Base-by-base conservation (phyloP, 2,329 filamentous ascomycete species). In the Alternaria triticina region DNA sequence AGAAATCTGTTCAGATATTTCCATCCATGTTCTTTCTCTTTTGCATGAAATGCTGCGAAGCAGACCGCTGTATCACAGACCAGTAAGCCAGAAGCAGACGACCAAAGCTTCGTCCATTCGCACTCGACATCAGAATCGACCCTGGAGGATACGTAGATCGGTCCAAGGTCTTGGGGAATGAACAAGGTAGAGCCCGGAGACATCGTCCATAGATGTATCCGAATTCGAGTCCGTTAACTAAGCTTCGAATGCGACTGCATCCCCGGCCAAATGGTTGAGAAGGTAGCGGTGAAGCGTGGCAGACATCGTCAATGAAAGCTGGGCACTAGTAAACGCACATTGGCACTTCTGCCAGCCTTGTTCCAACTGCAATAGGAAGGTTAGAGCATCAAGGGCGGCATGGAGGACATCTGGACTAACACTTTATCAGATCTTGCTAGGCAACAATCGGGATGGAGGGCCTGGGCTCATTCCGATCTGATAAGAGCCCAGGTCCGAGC, bases 371-470 rank as follows among this genome's bases (percentile, higher is more conserved):
- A 50, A 50, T 15, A 50, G 47, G 25, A 50, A 30, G 47, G 47
- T 50, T 11, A 30, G 17, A 30, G 47, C 28, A 17, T 50, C 17
- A 50, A 4, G n/a, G 17, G 27, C 47, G 25, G 11, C 15, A 49
- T 28, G 46, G n/a, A 20, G n/a, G 46, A n/a, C n/a, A n/a, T n/a
- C n/a, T n/a, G n/a, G n/a, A 23, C 46, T 40, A n/a, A 10, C 36
- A 40, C 9, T n/a, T 28, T 49, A 49, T 49, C 46, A 49, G 46
- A 49, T 49, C 46, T 25, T 49, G 46, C 46, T 49, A 49, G 46
- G 46, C 46, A 49, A 1, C 46, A 17, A 17, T 28, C 10, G 23
- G 36, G 1, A 17, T 40, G 36, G 15, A 3, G n/a, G 36, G 36
- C 15, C 36, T 40, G n/a, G 1, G 36, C 36, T 40, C 0, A 40